Evolutionary conservation across 1,139 yeast species (phyloP), one percentile per base, ranked within the genome.

Genomic region (Geotrichum australiense): DNA sequence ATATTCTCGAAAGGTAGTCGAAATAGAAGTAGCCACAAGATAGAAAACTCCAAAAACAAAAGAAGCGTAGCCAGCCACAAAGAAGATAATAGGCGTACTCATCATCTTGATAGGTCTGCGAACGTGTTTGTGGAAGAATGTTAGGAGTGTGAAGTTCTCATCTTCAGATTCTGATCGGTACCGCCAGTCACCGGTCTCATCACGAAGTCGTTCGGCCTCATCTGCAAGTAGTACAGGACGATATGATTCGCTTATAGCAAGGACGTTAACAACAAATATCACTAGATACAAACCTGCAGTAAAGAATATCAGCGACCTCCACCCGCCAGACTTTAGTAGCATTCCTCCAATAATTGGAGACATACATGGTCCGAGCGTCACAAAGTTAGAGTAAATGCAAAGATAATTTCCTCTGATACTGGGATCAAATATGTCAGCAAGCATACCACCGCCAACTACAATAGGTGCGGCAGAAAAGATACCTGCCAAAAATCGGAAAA

Each of bases 401-500:
- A 83, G 70, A 4, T 89, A 85, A 29, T 79, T 69, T 4, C 86
- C 87, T 49, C 87, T 71, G n/a, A 77, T 71, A 39, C 70, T 68
- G 29, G 74, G 74, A 35, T 71, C 72, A 61, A 73, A 74, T 36
- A 82, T 69, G 60, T 83, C 94, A 35, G 84, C 81, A 42, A 83
- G 61, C 12, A 85, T 74, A n/a, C 93, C 94, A 40, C 87, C 86
- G 12, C 83, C 80, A 44, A 81, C 80, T 24, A 85, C 78, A 39
- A 82, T 68, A 19, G 86, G 86, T 6, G 85, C 80, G 5, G 86
- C 73, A 0, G 86, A 75, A 56, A 78, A 80, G 33, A 83, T 76
- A 3, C 94, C 94, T 37, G 80, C 71, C 49, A 82, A 64, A 57
- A 81, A 81, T 44, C 93, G 25, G 45, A 86, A 81, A 30, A 78